A percentile compares a stretch with the other conserved stretches of the same genome.
Conservation (phyloP, 805 yeast species). For the Starmerella scarabaei region DNA sequence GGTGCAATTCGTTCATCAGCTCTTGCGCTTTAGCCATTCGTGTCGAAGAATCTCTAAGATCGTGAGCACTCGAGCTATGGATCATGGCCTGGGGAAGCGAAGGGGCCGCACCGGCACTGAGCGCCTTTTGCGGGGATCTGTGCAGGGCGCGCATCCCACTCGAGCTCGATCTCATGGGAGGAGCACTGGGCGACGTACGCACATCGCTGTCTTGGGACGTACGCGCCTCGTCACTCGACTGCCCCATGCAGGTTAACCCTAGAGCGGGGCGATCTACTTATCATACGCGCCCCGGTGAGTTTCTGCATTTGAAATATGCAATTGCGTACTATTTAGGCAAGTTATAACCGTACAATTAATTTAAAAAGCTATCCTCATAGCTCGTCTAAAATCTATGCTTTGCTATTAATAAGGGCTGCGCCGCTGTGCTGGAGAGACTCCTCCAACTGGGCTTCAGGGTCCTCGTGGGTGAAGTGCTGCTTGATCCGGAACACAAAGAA, state of each 20-base stretch:
- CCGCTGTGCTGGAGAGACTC: conserved; percentile 11
- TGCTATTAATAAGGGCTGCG: conserved; percentile 4
- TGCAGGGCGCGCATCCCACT: background rate
- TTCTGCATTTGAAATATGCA: no score
- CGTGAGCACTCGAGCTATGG: background rate
- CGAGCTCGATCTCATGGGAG: background rate
- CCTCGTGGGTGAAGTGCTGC: conserved; percentile 14
- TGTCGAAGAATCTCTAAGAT: background rate
- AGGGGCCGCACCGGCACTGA: background rate
- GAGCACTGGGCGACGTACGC: background rate
- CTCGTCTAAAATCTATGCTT: no score
- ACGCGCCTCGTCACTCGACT: background rate
- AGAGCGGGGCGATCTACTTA: no score
- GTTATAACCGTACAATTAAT: no score
- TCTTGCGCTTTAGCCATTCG: conserved; percentile 8
- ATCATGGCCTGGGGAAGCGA: no score
- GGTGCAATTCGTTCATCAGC: conserved; percentile 26
- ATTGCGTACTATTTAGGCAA: no score
- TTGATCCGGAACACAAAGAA: conserved; percentile 9
- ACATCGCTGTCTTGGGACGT: background rate
- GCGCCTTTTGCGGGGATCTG: background rate
- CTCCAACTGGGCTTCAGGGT: conserved; percentile 18
- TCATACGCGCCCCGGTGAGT: no score
- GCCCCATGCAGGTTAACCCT: no score
- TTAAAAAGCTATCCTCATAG: no score